A percentile compares a stretch with the other conserved stretches of the same genome.
phyloP scores from a whole-genome alignment of 2,329 filamentous ascomycete species.

The Pseudocercospora fuligena region DNA sequence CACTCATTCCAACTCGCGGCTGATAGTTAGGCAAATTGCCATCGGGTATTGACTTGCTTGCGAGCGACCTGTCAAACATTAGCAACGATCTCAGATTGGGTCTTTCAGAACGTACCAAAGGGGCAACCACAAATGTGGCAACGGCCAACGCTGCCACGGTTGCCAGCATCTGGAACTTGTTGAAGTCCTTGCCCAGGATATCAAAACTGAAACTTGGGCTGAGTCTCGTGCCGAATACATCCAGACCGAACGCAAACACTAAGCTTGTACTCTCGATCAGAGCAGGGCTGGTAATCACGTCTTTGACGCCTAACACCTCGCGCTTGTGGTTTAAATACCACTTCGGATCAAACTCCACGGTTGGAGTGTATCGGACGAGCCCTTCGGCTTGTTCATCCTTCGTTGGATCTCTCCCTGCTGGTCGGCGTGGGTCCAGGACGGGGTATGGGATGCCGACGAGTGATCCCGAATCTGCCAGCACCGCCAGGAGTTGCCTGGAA shows the following conservation, averaged over 20 bases:
- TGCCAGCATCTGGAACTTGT: constrained; percentile 80
- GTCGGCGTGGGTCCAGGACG: constrained; percentile 82
- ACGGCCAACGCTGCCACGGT: constrained; percentile 81
- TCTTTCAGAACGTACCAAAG: constrained; percentile 69
- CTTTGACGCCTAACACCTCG: constrained; percentile 75
- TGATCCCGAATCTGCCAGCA: constrained; percentile 72
- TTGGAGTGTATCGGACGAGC: constrained; percentile 73
- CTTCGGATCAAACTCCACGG: constrained; percentile 82
- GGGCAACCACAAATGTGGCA: constrained; percentile 78
- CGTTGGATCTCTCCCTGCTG: constrained; percentile 81
- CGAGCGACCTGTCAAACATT: constrained; percentile 52
- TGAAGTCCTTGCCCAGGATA: constrained; percentile 89
- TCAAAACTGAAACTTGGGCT: constrained; percentile 92
- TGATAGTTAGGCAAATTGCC: constrained; percentile 50
- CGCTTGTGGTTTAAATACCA: constrained; percentile 80
- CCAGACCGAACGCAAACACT: constrained; percentile 84
- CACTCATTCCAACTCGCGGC: background rate
- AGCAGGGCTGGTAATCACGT: constrained; percentile 76
- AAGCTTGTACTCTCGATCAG: constrained; percentile 90
- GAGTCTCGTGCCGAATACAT: constrained; percentile 85
- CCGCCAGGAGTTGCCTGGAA: constrained; percentile 78
- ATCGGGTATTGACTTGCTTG: constrained; percentile 71
- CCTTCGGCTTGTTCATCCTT: constrained; percentile 82
- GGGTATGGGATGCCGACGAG: constrained; percentile 80
- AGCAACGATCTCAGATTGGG: constrained; percentile 25